Conservation (phyloP, 768 basidiomycete genomes). For the Russula sp. region DNA sequence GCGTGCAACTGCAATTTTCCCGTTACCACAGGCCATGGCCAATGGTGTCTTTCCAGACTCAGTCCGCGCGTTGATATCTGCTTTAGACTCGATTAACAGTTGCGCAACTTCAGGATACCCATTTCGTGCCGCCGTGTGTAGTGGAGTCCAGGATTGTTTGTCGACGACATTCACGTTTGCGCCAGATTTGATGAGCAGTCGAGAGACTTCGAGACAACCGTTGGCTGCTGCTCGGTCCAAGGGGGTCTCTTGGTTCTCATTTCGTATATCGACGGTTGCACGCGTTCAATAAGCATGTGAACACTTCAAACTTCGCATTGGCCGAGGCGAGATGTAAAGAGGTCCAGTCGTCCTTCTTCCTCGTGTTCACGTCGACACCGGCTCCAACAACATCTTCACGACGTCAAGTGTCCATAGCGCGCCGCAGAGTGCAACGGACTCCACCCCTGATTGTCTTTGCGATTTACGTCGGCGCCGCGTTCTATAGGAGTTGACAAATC, state of each 20-base stretch:
- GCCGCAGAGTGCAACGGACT: constrained; percentile 2
- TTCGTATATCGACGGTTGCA: background rate
- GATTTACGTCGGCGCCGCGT: background rate
- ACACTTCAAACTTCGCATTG: constrained; percentile 1
- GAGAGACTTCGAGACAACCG: background rate
- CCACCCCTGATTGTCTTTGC: background rate
- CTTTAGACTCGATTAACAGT: background rate
- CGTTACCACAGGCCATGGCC: background rate
- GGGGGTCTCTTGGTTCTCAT: constrained; percentile 1
- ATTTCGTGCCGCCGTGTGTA: background rate
- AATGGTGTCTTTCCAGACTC: background rate
- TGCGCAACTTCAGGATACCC: constrained; percentile 2
- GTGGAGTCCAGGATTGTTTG: background rate
- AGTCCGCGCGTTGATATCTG: background rate
- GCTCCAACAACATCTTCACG: constrained; percentile 6
- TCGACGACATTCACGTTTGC: background rate
- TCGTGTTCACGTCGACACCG: background rate
- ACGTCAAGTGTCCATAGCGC: background rate
- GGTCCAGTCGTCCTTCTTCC: constrained; percentile 11
- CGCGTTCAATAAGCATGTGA: background rate
- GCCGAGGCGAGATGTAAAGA: constrained; percentile 10
- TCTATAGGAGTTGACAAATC: background rate
- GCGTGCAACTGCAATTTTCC: background rate
- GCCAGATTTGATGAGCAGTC: background rate
- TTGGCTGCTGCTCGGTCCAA: constrained; percentile 3